Evolutionary conservation across 345 rosid species (phyloP), one percentile per base, ranked within the genome.

Genomic region (Populus euphratica): DNA sequence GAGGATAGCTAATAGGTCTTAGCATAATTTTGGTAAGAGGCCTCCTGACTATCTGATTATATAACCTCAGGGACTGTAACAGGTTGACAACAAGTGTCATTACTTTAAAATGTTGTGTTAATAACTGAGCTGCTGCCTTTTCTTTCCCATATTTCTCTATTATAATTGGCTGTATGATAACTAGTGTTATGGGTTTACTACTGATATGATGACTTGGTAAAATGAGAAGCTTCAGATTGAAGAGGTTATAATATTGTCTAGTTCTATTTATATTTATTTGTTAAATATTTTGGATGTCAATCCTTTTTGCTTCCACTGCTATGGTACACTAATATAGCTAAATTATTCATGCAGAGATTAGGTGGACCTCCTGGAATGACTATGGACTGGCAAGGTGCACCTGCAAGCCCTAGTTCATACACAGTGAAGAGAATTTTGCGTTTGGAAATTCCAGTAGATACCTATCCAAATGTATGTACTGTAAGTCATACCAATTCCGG

Each of bases 371-470:
- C 89, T 78, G 99, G 99, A 78, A 93, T 96, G 98, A 90, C 95
- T 36, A 96, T 96, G 98, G 99, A 96, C 82, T 96, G 99, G 99
- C 98, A 96, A 89, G 90, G 97, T 73, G 96, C 92, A 14, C 95
- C 97, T 76, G 91, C 99, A 70, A 96, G 99, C 81, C 98, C 98
- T 76, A 92, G 97, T 79, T 86, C 98, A 36, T 96, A 82, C 84
- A 89, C 97, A 11, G 91, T 96, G 80, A 93, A 93, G 89, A 93
- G 98, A 86, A 92, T 93, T 79, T 80, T 96, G 90, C 97, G 98
- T 69, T 87, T 96, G 90, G 99, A 96, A 86, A 94, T 96, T 90
- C 99, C 99, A 18, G 98, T 91, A 73, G 97, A 93, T 81, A 90
- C 93, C 79, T 92, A 86, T 83, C 97, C 94, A 47, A 92, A 86